Percentiles rank a stretch among this genome's conserved stretches.
phyloP scores from a whole-genome alignment of 345 rosid genomes.

The Boechera divaricarpa region DNA sequence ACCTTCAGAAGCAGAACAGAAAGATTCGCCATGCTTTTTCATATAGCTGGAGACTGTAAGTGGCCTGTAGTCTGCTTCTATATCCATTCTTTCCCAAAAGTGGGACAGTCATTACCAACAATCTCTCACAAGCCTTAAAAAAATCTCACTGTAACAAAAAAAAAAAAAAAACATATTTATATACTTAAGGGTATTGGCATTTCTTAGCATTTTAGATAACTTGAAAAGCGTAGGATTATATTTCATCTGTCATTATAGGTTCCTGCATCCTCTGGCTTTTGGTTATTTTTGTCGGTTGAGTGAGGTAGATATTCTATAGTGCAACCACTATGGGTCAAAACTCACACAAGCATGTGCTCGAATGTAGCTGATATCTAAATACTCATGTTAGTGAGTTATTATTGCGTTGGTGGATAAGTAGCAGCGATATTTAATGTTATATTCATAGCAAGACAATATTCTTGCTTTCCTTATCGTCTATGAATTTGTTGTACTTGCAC shows the following conservation, averaged over 20 bases:
- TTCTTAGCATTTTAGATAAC: slow-evolving; percentile 8
- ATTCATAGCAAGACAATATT: slow-evolving; percentile 5
- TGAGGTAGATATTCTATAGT: neutral
- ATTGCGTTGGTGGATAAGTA: neutral
- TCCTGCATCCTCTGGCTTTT: neutral
- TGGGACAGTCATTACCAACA: neutral
- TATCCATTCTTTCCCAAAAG: slow-evolving; percentile 3
- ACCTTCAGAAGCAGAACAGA: slow-evolving; percentile 78
- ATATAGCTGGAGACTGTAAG: slow-evolving; percentile 93
- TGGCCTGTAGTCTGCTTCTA: slow-evolving; percentile 16
- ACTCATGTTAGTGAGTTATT: neutral
- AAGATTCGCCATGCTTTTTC: slow-evolving; percentile 84
- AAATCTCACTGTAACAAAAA: slow-evolving; percentile 8
- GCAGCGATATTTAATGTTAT: neutral
- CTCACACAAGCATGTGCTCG: slow-evolving; percentile 7
- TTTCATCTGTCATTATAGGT: slow-evolving; percentile 1
- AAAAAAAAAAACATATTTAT: neutral
- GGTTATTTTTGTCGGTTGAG: neutral
- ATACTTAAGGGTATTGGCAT: neutral
- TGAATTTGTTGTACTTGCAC: slow-evolving; percentile 17
- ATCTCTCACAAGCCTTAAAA: neutral
- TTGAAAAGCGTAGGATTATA: neutral
- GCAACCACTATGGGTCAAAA: neutral
- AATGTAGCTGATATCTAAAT: neutral
- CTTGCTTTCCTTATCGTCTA: slow-evolving; percentile 37